Percentiles rank a stretch among this genome's conserved stretches.
These are phyloP conservation scores for Kluyveromyces siamensis DNA, from an alignment of 805 yeast genomes.

Conservation along the genomic window DNA sequence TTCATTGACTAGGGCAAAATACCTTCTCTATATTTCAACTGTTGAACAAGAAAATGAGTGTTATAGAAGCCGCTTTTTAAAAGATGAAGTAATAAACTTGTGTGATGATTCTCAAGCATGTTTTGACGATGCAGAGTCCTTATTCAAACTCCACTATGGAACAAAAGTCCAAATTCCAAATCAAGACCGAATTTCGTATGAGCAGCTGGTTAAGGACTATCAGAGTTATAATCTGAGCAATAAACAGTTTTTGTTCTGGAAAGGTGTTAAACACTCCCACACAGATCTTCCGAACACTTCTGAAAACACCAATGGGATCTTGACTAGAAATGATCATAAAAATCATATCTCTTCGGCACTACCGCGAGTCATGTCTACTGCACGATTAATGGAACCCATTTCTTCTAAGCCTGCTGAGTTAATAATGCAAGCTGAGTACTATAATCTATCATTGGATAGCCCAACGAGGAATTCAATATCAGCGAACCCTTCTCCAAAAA, in stretches of 20 bases:
- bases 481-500: background rate
- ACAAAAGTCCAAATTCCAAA: constrained; percentile 2
- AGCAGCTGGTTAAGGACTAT: constrained; percentile 1
- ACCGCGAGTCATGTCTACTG: background rate
- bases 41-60: constrained; percentile 9
- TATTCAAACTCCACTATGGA: constrained; percentile 1
- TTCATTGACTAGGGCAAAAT: constrained; percentile 77
- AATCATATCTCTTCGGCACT: background rate
- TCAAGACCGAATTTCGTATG: constrained; percentile 2
- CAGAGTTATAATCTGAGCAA: background rate
- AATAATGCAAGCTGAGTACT: background rate
- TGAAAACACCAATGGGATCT: background rate
- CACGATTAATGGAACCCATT: background rate
- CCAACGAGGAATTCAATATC: background rate
- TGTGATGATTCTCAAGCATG: background rate
- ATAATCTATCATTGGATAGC: background rate
- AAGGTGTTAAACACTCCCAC: background rate
- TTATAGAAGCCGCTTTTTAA: constrained; percentile 2
- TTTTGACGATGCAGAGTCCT: background rate
- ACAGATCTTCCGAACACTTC: background rate
- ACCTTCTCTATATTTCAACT: constrained; percentile 37
- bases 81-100: constrained; percentile 2
- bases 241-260: background rate
- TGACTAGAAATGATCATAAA: background rate
- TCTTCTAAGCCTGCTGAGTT: background rate